Evolutionary conservation across 306 rosid species (phyloP), one percentile per base, ranked within the genome.

Genomic region (Pterocarpus macrocarpus): DNA sequence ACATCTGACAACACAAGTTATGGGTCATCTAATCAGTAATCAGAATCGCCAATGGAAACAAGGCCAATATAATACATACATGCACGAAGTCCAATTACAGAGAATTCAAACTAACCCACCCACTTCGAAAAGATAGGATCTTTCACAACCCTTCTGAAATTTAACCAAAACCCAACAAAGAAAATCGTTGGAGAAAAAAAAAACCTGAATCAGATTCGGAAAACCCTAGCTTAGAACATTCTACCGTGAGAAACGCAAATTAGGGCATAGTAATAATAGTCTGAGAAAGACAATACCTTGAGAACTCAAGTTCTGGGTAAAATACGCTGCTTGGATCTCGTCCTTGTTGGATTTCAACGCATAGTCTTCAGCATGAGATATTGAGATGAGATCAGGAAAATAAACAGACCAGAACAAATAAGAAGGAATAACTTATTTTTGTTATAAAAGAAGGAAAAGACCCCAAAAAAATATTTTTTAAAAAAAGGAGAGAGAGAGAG

Each of bases 311-410:
- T 32, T 69, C 55, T 30, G 38, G 50, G 11, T 50, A 5, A 61
- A 22, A 36, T 30, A 38, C 17, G 39, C 16, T 7, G 57, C 58
- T 57, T 11, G 5, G 80, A 73, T 72, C 69, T 39, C 36, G 69
- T 41, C 28, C 47, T 3, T 17, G 64, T 64, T 53, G 9, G 57
- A 69, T 56, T 47, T 82, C 85, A 82, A 82, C 81, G 81, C 85
- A 12, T 1, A 53, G 78, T 84, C 78, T 69, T 32, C 57, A 8
- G 30, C 33, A 34, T 10, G 33, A 74, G 39, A 75, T 69, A 10
- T 32, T 73, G 69, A 73, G 75, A 71, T 63, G 38, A 13, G 78
- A 56, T 55, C 63, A 66, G 64, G 10, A 11, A 11, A 55, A 75
- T 7, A 49, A 64, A 44, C 17, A 15, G 59, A 53, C 36, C 56